Evolutionary conservation across 495 filamentous ascomycete species (phyloP), one percentile per base, ranked within the genome.

Genomic region (Acidomyces sp.): DNA sequence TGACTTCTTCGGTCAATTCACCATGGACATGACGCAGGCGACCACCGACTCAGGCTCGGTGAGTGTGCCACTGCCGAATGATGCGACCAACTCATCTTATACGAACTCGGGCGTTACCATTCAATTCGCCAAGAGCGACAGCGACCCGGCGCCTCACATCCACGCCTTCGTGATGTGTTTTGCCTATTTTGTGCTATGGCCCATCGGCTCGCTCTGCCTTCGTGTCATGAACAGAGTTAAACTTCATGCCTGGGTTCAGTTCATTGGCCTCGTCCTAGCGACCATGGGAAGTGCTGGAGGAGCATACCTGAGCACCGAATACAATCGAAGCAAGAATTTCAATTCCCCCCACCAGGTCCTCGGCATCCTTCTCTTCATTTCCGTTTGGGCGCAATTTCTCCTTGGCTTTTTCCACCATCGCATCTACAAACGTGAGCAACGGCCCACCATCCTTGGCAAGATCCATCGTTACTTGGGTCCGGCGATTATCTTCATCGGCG

Each of bases 291-390:
- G 67, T 13, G 60, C 63, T 1, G 52, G 71, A 2, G 76, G 75
- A 0, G 57, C 77, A 11, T 53, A 63, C 16, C 53, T 69, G 21
- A 66, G 67, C 37, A 54, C 49, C 23, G 50, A 64, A 47, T 74
- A 76, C 49, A 69, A 74, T 41, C 55, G 65, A 66, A 68, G 69
- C 26, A 67, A 66, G 38, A 53, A 62, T 18, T 68, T 67, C 56
- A 61, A 61, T 36, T 67, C 66, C 7, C 57, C 62, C 2, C 76
- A 80, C 50, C 76, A 80, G 46, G 58, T 77, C 38, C 48, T 79
- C 36, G 76, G 76, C 31, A 52, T 76, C 17, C 36, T 74, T 2
- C 59, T 72, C 32, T 48, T 75, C 27, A 37, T 66, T 21, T 48
- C 63, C 13, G 55, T 73, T 42, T 44, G 74, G 32, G 45, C 54